phyloP scores from a whole-genome alignment of 805 yeast species.

The Yamadazyma insecticola region DNA sequence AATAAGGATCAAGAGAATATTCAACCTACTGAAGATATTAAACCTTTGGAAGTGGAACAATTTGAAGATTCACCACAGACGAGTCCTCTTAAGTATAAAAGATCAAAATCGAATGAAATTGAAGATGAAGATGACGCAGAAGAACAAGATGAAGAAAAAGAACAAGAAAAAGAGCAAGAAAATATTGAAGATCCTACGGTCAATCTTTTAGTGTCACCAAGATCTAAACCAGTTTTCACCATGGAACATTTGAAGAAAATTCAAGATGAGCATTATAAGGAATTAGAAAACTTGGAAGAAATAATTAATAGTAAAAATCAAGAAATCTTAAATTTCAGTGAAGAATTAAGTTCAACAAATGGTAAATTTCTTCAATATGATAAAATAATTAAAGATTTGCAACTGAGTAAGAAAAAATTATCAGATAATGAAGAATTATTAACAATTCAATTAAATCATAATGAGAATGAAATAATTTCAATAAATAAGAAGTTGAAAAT shows the following conservation, averaged over 20 bases:
- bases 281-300: constrained; percentile 13
- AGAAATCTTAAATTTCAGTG: constrained; percentile 15
- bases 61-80: background rate
- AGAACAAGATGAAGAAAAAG: constrained; percentile 1
- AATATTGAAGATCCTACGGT: constrained; percentile 21
- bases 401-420: constrained; percentile 11
- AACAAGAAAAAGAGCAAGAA: constrained; percentile 6
- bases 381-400: constrained; percentile 15
- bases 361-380: constrained; percentile 11
- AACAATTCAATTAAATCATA: constrained; percentile 20
- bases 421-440: constrained; percentile 17
- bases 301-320: constrained; percentile 12
- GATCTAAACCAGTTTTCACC: constrained; percentile 29
- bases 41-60: background rate
- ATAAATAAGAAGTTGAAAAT: constrained; percentile 18
- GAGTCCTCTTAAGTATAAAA: background rate
- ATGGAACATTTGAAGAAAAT: constrained; percentile 21
- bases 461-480: constrained; percentile 24
- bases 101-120: constrained; percentile 1
- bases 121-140: constrained; percentile 13
- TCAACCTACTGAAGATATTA: constrained; percentile 1
- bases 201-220: constrained; percentile 27
- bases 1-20: background rate
- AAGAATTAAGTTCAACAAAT: constrained; percentile 13
- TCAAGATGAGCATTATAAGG: constrained; percentile 17